Percentiles rank a stretch among this genome's conserved stretches.
phyloP scores from a whole-genome alignment of 2,329 filamentous ascomycete genomes.

The Aspergillus caelatus region DNA sequence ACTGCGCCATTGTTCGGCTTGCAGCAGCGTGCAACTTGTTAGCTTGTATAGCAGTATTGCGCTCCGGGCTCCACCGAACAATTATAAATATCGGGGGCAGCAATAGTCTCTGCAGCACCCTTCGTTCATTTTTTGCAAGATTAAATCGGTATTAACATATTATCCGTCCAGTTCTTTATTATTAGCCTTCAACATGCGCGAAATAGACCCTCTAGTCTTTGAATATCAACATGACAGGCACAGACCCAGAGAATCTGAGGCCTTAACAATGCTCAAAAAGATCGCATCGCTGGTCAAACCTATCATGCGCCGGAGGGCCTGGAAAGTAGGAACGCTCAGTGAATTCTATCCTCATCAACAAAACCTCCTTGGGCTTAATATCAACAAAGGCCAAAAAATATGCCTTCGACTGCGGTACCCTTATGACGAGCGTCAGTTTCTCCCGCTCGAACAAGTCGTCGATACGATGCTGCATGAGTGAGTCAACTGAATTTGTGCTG shows the following conservation, averaged over 20 bases:
- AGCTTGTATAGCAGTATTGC: neutral
- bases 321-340: slow-evolving; percentile 75
- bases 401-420: slow-evolving; percentile 79
- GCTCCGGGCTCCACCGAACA: neutral
- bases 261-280: slow-evolving; percentile 68
- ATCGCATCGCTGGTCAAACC: slow-evolving; percentile 89
- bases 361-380: slow-evolving; percentile 79
- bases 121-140: neutral
- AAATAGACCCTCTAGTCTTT: slow-evolving; percentile 52
- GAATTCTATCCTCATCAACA: slow-evolving; percentile 81
- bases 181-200: slow-evolving; percentile 37
- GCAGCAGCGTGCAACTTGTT: neutral
- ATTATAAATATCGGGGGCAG: neutral
- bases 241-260: slow-evolving; percentile 53
- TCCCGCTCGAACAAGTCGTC: slow-evolving; percentile 76
- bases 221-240: slow-evolving; percentile 58
- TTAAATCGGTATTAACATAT: neutral
- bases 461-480: slow-evolving; percentile 92
- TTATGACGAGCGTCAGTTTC: slow-evolving; percentile 72
- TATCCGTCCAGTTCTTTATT: neutral
- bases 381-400: slow-evolving; percentile 76
- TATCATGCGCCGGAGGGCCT: slow-evolving; percentile 84
- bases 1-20: neutral
- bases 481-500: slow-evolving; percentile 22
- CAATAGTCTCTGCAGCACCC: neutral